phyloP scores from a whole-genome alignment of 257 asterid species.

The Capsicum baccatum region DNA sequence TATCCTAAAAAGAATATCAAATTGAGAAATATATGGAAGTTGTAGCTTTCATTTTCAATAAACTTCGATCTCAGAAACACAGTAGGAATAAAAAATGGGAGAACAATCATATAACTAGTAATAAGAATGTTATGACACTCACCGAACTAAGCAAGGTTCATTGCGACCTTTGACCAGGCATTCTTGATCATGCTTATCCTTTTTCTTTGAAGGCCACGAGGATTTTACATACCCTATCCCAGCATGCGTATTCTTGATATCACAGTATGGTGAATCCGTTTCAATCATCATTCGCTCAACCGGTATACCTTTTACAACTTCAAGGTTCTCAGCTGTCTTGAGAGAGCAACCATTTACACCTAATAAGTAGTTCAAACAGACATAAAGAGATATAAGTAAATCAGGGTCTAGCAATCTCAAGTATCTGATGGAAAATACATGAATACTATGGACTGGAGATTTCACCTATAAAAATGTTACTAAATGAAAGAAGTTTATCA shows the following conservation, averaged over 20 bases:
- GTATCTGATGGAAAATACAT: not conserved
- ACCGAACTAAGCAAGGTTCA: too few species aligned
- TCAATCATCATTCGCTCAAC: slow-evolving; percentile 86
- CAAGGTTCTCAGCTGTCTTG: slow-evolving; percentile 81
- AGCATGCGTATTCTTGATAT: slow-evolving; percentile 87
- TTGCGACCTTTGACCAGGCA: too few species aligned
- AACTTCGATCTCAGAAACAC: not conserved
- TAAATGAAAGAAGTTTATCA: slow-evolving; percentile 74
- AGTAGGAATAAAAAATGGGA: not conserved
- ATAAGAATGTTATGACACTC: too few species aligned
- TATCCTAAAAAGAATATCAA: not conserved
- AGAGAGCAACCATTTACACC: slow-evolving; percentile 95
- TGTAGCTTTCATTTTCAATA: not conserved
- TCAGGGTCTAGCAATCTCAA: slow-evolving; percentile 24
- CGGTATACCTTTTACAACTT: slow-evolving; percentile 89
- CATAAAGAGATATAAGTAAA: not conserved
- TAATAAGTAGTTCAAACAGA: slow-evolving; percentile 33
- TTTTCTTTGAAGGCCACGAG: slow-evolving; percentile 86
- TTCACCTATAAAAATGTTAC: slow-evolving; percentile 76
- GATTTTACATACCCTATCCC: slow-evolving; percentile 79
- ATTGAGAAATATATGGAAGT: not conserved
- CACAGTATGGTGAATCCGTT: slow-evolving; percentile 98
- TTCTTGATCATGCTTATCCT: too few species aligned
- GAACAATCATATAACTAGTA: slow-evolving; percentile 4
- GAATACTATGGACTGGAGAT: slow-evolving; percentile 24